Conservation (phyloP, 805 yeast species). For the Debaryomyces maramus region DNA sequence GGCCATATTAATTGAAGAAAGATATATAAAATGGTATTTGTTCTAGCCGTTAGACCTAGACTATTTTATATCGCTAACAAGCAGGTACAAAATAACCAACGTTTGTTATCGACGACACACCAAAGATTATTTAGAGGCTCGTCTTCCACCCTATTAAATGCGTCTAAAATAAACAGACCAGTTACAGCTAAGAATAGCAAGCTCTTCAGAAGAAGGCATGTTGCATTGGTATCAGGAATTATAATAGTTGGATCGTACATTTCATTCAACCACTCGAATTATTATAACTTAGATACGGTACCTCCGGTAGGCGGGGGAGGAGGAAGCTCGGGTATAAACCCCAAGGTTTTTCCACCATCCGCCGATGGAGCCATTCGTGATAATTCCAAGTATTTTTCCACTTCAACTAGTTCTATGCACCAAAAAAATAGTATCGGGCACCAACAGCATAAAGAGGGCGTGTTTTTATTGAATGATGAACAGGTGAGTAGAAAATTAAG, state of each 20-base stretch:
- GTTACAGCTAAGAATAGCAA: constrained; percentile 9
- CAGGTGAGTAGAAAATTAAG: constrained; percentile 72
- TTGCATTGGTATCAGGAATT: constrained; percentile 42
- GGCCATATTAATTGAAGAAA: not conserved
- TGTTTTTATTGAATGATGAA: constrained; percentile 59
- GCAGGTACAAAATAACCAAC: constrained; percentile 13
- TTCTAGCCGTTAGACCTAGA: constrained; percentile 21
- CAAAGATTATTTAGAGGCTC: constrained; percentile 15
- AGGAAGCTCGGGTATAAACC: constrained; percentile 13
- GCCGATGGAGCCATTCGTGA: constrained; percentile 10
- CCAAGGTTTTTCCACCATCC: constrained; percentile 16
- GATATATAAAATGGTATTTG: constrained; percentile 18
- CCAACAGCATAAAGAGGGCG: constrained; percentile 53
- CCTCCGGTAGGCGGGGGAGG: constrained; percentile 19
- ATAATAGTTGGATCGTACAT: constrained; percentile 45
- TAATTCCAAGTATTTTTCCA: constrained; percentile 27
- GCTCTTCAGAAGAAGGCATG: constrained; percentile 29
- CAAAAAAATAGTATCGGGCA: constrained; percentile 42
- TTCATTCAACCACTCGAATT: constrained; percentile 38
- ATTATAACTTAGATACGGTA: constrained; percentile 42
- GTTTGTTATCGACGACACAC: constrained; percentile 14
- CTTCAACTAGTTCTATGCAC: constrained; percentile 48
- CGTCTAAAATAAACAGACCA: constrained; percentile 6
- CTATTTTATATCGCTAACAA: constrained; percentile 19
- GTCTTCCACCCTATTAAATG: constrained; percentile 5